A percentile compares a stretch with the other conserved stretches of the same genome.
Evolutionary conservation across 2,329 filamentous ascomycete genomes (phyloP).

Genomic region (Fusarium miscanthi): DNA sequence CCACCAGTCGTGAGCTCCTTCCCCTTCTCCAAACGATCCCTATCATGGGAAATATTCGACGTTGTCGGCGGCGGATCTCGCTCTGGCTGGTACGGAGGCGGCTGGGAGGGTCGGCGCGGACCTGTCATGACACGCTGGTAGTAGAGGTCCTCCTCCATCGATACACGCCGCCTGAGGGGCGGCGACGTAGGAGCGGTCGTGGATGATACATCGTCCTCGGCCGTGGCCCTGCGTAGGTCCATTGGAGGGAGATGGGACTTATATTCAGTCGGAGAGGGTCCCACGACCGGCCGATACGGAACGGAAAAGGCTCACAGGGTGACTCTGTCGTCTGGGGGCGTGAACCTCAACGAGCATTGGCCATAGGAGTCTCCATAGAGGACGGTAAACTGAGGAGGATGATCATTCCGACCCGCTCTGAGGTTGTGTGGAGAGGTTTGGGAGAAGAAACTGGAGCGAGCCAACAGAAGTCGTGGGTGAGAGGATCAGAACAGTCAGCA

Average conservation of each 20-base stretch:
- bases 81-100: slow-evolving; percentile 58
- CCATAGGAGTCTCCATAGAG: slow-evolving; percentile 50
- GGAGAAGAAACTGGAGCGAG: slow-evolving; percentile 38
- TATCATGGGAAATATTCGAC: slow-evolving; percentile 29
- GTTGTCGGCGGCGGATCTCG: slow-evolving; percentile 28
- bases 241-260: slow-evolving; percentile 47
- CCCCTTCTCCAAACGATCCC: slow-evolving; percentile 30
- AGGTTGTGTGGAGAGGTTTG: slow-evolving; percentile 47
- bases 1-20: slow-evolving; percentile 35
- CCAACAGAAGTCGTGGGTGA: slow-evolving; percentile 41
- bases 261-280: slow-evolving; percentile 40
- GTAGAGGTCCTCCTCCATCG: slow-evolving; percentile 66
- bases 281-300: slow-evolving; percentile 39
- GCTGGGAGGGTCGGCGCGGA: slow-evolving; percentile 58
- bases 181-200: slow-evolving; percentile 48
- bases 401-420: slow-evolving; percentile 53
- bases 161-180: slow-evolving; percentile 59
- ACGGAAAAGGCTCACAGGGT: slow-evolving; percentile 34
- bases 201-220: slow-evolving; percentile 50
- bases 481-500: slow-evolving; percentile 42
- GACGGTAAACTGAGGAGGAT: slow-evolving; percentile 45
- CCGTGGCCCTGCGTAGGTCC: slow-evolving; percentile 47
- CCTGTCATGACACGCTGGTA: slow-evolving; percentile 64
- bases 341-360: slow-evolving; percentile 44
- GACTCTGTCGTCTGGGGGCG: slow-evolving; percentile 41